Percentiles rank a stretch among this genome's conserved stretches.
Conservation (phyloP, 768 basidiomycete species). For the Phanerochaete carnosa region DNA sequence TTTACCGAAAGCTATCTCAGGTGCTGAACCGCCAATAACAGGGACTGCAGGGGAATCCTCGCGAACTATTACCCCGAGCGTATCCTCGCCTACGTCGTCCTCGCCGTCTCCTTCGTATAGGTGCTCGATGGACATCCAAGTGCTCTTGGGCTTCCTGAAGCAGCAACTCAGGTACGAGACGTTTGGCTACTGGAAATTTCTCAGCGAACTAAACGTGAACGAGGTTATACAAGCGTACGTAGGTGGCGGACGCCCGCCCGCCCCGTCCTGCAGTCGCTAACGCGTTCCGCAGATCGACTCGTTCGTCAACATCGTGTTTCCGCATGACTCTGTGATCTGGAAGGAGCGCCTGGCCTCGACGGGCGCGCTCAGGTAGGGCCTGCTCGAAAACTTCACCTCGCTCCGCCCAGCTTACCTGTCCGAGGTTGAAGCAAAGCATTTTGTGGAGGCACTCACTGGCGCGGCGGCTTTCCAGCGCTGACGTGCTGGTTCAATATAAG, state of each 20-base stretch:
- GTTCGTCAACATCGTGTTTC: constrained; percentile 32
- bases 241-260: constrained; percentile 7
- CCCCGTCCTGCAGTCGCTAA: neutral
- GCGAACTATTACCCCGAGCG: constrained; percentile 36
- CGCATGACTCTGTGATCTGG: constrained; percentile 33
- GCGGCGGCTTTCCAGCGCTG: constrained; percentile 31
- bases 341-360: constrained; percentile 32
- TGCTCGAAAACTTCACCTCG: constrained; percentile 24
- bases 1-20: neutral
- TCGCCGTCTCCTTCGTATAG: constrained; percentile 31
- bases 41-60: constrained; percentile 33
- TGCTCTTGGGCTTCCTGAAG: constrained; percentile 22
- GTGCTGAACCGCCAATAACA: constrained; percentile 13
- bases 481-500: constrained; percentile 37
- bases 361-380: constrained; percentile 31
- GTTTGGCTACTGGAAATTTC: constrained; percentile 41
- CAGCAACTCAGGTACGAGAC: constrained; percentile 35
- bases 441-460: constrained; percentile 24
- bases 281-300: constrained; percentile 9
- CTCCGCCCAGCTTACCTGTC: constrained; percentile 30
- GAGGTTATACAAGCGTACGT: constrained; percentile 33
- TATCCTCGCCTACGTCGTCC: constrained; percentile 37
- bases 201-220: constrained; percentile 29
- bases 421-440: constrained; percentile 28
- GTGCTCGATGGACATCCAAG: constrained; percentile 27